A percentile compares a stretch with the other conserved stretches of the same genome.
phyloP scores from a whole-genome alignment of 257 asterid species.

The Solanum raphanifolium region DNA sequence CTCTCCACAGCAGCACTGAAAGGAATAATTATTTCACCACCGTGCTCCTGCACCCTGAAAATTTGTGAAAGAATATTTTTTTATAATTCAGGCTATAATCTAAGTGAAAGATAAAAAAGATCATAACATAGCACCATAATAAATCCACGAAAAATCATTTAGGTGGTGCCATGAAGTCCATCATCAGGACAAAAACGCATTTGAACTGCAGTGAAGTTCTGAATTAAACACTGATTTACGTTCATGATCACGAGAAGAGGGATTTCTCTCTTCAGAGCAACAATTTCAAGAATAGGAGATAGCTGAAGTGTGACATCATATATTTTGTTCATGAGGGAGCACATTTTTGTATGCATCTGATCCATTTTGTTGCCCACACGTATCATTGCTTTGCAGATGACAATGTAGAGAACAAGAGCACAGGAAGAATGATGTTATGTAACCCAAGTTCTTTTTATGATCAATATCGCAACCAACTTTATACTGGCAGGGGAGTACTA shows the following conservation, averaged over 20 bases:
- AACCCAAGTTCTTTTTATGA: background rate
- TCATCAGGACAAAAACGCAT: background rate
- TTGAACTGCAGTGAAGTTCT: background rate
- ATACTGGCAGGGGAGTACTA: background rate
- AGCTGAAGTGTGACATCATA: background rate
- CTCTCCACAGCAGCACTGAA: constrained; percentile 90
- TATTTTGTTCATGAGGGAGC: background rate
- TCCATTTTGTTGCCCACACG: background rate
- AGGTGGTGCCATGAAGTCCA: background rate
- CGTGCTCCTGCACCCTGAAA: constrained; percentile 98
- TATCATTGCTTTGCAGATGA: background rate
- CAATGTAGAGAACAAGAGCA: background rate
- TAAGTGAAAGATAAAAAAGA: background rate
- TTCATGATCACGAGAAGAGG: background rate
- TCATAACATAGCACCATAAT: background rate
- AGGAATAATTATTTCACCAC: constrained; percentile 86
- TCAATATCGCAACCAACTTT: background rate
- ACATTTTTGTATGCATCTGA: background rate
- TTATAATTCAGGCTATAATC: background rate
- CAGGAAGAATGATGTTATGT: background rate
- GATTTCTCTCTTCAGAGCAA: background rate
- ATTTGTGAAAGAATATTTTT: background rate
- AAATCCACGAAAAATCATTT: background rate
- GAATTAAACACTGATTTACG: background rate
- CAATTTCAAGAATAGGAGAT: background rate